Evolutionary conservation across 306 rosid species (phyloP).

Genomic region (Rosa lucieae): DNA sequence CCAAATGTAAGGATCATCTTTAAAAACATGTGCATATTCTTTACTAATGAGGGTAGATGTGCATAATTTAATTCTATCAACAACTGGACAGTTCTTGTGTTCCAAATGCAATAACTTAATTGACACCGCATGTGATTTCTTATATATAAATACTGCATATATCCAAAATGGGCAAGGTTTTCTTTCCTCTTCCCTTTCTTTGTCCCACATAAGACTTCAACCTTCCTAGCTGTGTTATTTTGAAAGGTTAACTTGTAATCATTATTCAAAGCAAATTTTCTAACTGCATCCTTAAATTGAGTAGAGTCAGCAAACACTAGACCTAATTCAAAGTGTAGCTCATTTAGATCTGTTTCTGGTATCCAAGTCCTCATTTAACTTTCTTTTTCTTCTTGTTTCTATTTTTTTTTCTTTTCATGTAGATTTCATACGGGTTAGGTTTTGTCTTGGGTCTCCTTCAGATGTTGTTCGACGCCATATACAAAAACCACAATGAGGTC

Average conservation of each 20-base stretch:
- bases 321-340: not conserved
- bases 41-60: too few relatives aligned
- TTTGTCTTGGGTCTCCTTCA: slow-evolving; percentile 59
- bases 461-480: slow-evolving; percentile 62
- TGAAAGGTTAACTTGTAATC: not conserved
- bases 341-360: not conserved
- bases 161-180: not conserved
- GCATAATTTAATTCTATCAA: not conserved
- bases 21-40: too few relatives aligned
- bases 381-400: not conserved
- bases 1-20: too few relatives aligned
- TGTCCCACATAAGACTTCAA: not conserved
- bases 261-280: too few relatives aligned
- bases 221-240: not conserved
- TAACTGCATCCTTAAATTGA: not conserved
- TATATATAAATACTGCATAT: not conserved
- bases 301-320: not conserved
- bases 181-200: not conserved
- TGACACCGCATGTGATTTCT: not conserved
- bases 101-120: not conserved
- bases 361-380: not conserved
- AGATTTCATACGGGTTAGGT: slow-evolving; percentile 74
- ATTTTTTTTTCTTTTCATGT: not conserved
- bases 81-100: not conserved
- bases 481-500: slow-evolving; percentile 24